A percentile compares a stretch with the other conserved stretches of the same genome.
phyloP scores from a whole-genome alignment of 352 stramenopile species.

The Thalassiosira mediterranea region DNA sequence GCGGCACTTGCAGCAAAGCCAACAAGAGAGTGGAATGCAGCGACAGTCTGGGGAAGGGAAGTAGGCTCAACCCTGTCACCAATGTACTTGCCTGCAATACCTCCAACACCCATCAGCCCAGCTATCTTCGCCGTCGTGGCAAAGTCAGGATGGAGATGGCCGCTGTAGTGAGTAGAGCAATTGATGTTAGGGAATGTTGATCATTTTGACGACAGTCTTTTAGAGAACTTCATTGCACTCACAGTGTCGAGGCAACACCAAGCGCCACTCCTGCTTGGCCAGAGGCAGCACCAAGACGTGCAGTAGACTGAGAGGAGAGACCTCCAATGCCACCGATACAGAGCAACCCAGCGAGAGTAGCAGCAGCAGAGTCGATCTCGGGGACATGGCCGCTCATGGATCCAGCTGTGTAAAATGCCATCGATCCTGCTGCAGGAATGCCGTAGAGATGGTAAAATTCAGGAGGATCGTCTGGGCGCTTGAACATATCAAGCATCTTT shows the following conservation, averaged over 20 bases:
- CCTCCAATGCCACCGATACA: constrained; percentile 91
- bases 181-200: too few relatives aligned
- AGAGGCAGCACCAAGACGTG: constrained; percentile 85
- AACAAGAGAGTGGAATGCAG: constrained; percentile 91
- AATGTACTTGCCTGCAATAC: constrained; percentile 83
- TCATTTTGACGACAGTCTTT: too few relatives aligned
- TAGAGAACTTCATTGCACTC: too few relatives aligned
- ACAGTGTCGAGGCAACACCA: constrained; percentile 87
- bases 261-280: constrained; percentile 89
- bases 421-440: constrained; percentile 81
- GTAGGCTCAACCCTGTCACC: constrained; percentile 87
- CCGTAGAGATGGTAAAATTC: constrained; percentile 91
- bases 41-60: constrained; percentile 90
- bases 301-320: constrained; percentile 85
- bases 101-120: constrained; percentile 80
- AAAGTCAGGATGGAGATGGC: constrained; percentile 70
- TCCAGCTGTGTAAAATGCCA: constrained; percentile 76
- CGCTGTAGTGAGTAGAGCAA: constrained; percentile 35
- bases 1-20: constrained; percentile 79
- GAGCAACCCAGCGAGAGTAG: constrained; percentile 73
- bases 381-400: constrained; percentile 64
- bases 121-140: constrained; percentile 74
- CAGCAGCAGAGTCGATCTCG: constrained; percentile 78
- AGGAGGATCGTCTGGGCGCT: constrained; percentile 86
- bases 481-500: constrained; percentile 96